Evolutionary conservation across 2,329 filamentous ascomycete species (phyloP).

Genomic region (Cercospora janseana): DNA sequence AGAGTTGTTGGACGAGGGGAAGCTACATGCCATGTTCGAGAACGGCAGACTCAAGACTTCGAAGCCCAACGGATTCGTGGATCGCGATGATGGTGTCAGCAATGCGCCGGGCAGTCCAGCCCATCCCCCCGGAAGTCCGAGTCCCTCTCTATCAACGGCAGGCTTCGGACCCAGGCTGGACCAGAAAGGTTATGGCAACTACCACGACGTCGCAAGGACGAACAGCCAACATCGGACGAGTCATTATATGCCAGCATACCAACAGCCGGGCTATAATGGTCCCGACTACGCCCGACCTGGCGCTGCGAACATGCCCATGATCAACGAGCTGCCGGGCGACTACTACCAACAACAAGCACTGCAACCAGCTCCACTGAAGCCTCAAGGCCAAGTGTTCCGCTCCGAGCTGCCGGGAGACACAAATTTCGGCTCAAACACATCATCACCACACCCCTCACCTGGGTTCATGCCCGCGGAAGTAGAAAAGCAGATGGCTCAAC

Average conservation of each 20-base stretch:
- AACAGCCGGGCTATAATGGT: slow-evolving; percentile 31
- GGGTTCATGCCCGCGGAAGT: slow-evolving; percentile 16
- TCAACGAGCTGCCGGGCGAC: slow-evolving; percentile 45
- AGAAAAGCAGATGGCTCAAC: slow-evolving; percentile 10
- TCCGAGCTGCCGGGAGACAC: slow-evolving; percentile 34
- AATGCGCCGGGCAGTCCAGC: slow-evolving; percentile 9
- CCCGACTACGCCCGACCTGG: slow-evolving; percentile 27
- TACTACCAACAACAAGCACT: slow-evolving; percentile 34
- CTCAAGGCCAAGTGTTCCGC: slow-evolving; percentile 26
- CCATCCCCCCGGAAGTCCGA: slow-evolving; percentile 26
- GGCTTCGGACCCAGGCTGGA: slow-evolving; percentile 24
- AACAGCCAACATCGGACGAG: slow-evolving; percentile 20
- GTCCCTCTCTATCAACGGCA: slow-evolving; percentile 15
- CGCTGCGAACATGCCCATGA: slow-evolving; percentile 34
- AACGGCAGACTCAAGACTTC: slow-evolving; percentile 62
- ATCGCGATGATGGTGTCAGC: slow-evolving; percentile 12
- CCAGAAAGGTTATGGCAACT: slow-evolving; percentile 33
- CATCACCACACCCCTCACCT: slow-evolving; percentile 25
- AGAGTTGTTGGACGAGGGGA: slow-evolving; percentile 61
- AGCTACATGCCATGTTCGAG: slow-evolving; percentile 66
- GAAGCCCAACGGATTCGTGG: slow-evolving; percentile 46
- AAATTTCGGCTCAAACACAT: slow-evolving; percentile 15
- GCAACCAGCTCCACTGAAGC: slow-evolving; percentile 26
- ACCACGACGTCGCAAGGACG: slow-evolving; percentile 31
- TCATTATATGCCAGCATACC: slow-evolving; percentile 30